Base-by-base conservation (phyloP, 257 asterid species). In the Rhazya stricta region DNA sequence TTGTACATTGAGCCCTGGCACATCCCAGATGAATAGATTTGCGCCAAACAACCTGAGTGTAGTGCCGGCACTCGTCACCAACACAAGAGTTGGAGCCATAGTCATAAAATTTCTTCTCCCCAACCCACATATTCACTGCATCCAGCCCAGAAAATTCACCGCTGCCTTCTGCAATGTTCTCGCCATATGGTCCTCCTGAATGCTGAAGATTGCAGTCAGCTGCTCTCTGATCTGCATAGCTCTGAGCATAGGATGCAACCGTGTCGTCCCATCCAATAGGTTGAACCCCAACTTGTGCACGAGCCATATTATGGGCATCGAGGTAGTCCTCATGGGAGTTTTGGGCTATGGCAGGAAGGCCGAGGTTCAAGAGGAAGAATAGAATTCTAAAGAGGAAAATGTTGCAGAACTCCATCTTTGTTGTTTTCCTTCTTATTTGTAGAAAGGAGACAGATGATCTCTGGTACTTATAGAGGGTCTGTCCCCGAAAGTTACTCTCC, bases 41-140 rank as follows among this genome's bases (percentile, higher is more conserved):
- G 5, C 79, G 16, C 89, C 87, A 83, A 15, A 85, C 73, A 0
- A 85, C 87, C 74, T 83, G 86, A 32, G 86, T 85, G 56, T 85
- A 85, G 58, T 85, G 89, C 48, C 19, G 16, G 58, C 85, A 83
- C 12, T 72, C 69, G 9, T 74, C 43, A 0, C 69, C 69, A 9
- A 61, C 71, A 23, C 89, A 85, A 0, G 75, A 4, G 42, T 85
- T 85, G 10, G 76, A 50, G 21, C 2, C 10, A 1, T 77, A 36
- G 3, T 78, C 69, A 1, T 80, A 83, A 42, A 66, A 27, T 0
- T 53, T 43, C 68, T 72, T 56, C 46, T 83, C 87, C 1, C 9
- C 57, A 0, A 81, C 78, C 85, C 87, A 83, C 67, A 78, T 11
- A 54, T 62, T 61, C 11, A 73, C 80, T 11, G 83, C 81, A 27